Evolutionary conservation across 2,329 filamentous ascomycete genomes (phyloP).

Genomic region (Penicillium glabrum): DNA sequence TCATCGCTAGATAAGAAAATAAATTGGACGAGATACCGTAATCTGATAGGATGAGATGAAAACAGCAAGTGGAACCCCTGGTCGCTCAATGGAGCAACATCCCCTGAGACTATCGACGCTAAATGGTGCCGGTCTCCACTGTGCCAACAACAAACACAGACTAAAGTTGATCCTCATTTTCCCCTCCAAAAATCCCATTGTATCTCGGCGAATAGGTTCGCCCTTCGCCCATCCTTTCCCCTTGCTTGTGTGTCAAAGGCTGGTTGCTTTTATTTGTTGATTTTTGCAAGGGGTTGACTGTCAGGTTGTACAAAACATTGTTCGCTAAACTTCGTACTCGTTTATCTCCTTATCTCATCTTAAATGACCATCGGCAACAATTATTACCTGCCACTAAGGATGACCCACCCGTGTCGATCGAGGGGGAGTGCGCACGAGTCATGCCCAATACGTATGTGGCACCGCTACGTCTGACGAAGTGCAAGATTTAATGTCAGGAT

Average conservation of each 20-base stretch:
- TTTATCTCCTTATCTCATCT: not conserved
- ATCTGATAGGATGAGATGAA: not conserved
- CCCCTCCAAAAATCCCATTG: not conserved
- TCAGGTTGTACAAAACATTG: not conserved
- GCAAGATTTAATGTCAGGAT: not conserved
- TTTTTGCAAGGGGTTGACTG: no score
- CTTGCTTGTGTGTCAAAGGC: not conserved
- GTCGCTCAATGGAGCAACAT: not conserved
- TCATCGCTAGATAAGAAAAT: not conserved
- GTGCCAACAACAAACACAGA: not conserved
- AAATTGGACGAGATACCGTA: not conserved
- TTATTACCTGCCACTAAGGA: not conserved
- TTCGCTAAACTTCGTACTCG: not conserved
- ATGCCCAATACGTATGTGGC: not conserved
- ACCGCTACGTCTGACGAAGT: not conserved
- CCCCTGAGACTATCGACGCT: not conserved
- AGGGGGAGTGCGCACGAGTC: not conserved
- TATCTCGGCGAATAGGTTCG: not conserved
- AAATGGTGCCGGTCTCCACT: not conserved
- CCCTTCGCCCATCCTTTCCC: not conserved
- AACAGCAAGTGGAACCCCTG: not conserved
- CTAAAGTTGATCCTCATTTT: not conserved
- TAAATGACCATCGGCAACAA: not conserved
- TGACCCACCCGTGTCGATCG: not conserved
- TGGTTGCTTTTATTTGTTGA: not conserved